A percentile compares a stretch with the other conserved stretches of the same genome.
phyloP scores from a whole-genome alignment of 352 stramenopile species.

The Globisporangium yorkense region DNA sequence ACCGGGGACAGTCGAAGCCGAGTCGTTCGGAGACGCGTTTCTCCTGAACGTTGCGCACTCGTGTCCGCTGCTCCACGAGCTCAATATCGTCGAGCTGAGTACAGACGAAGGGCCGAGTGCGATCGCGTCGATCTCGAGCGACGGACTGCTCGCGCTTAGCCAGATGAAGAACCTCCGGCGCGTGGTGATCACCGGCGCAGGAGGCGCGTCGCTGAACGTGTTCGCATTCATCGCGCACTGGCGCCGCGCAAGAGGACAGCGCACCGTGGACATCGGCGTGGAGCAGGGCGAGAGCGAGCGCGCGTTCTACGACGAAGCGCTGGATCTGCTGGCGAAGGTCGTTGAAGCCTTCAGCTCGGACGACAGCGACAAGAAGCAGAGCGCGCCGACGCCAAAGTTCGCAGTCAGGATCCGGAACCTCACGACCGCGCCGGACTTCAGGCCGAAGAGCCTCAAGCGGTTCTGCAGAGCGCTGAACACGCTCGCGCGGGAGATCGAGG shows the following conservation, averaged over 20 bases:
- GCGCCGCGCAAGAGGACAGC: background rate
- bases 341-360: background rate
- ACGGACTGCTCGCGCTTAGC: background rate
- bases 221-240: constrained; percentile 11
- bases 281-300: constrained; percentile 8
- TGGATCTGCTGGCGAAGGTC: constrained; percentile 5
- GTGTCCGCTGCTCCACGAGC: constrained; percentile 1
- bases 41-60: constrained; percentile 2
- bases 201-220: background rate
- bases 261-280: constrained; percentile 8
- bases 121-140: constrained; percentile 6
- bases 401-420: constrained; percentile 8
- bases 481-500: constrained; percentile 1
- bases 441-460: constrained; percentile 2
- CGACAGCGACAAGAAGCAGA: background rate
- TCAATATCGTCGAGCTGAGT: constrained; percentile 11
- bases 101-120: background rate
- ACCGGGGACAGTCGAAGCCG: background rate
- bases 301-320: constrained; percentile 11
- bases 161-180: constrained; percentile 1
- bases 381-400: background rate
- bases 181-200: constrained; percentile 7
- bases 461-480: constrained; percentile 10
- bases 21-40: constrained; percentile 10
- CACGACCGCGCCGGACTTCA: constrained; percentile 7